Evolutionary conservation across 768 basidiomycete genomes (phyloP).

Genomic region (Boletus pseudo-olivaceus): DNA sequence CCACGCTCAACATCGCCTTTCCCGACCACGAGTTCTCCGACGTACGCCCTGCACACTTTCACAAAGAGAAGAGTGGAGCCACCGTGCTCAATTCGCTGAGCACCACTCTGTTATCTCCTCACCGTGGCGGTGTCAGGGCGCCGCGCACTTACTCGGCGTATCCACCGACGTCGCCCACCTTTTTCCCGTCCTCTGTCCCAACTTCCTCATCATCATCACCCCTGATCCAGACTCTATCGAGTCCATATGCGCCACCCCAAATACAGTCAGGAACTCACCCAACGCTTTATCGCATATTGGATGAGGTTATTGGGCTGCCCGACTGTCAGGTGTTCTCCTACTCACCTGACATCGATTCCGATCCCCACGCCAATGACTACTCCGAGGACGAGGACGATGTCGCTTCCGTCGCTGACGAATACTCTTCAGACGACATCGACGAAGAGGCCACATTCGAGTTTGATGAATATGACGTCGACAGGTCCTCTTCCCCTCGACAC

Average conservation of each 20-base stretch:
- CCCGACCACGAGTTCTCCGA: conserved; percentile 97
- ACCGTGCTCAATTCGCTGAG: conserved; percentile 81
- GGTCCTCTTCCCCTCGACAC: conserved; percentile 24
- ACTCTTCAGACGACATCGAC: conserved; percentile 67
- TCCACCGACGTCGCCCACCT: conserved; percentile 66
- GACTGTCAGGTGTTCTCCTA: conserved; percentile 98
- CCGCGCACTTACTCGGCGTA: conserved; percentile 86
- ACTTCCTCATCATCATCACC: conserved; percentile 70
- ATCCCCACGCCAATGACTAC: conserved; percentile 87
- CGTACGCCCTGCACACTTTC: conserved; percentile 87
- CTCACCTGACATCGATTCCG: conserved; percentile 87
- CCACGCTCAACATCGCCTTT: conserved; percentile 94
- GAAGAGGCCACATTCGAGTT: conserved; percentile 75
- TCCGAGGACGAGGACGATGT: conserved; percentile 77
- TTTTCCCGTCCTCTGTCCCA: conserved; percentile 74
- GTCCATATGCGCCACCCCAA: conserved; percentile 67
- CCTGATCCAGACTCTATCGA: conserved; percentile 50
- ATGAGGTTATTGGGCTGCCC: conserved; percentile 83
- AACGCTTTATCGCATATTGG: conserved; percentile 78
- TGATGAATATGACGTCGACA: conserved; percentile 77
- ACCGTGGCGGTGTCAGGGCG: conserved; percentile 59
- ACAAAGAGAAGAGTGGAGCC: conserved; percentile 71
- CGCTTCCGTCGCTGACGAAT: conserved; percentile 62
- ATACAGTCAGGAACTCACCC: conserved; percentile 86
- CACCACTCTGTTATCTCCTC: conserved; percentile 75